phyloP scores from a whole-genome alignment of 2,329 filamentous ascomycete genomes.

The Aureobasidium uvarum region DNA sequence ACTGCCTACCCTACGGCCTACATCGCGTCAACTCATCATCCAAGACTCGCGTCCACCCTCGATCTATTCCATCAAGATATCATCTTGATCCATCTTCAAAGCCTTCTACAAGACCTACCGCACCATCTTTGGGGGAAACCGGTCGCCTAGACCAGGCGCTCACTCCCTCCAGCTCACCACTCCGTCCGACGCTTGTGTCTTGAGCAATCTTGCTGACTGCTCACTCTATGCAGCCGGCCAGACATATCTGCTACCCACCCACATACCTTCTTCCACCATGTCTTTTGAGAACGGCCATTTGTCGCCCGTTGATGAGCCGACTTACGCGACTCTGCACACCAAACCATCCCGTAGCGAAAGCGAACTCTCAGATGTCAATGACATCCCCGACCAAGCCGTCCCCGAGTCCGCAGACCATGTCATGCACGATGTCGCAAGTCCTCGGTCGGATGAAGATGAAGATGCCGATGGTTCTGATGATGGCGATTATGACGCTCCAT shows the following conservation, averaged over 20 bases:
- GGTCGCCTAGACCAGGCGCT: slow-evolving; percentile 44
- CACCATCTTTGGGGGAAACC: slow-evolving; percentile 40
- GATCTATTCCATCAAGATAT: slow-evolving; percentile 33
- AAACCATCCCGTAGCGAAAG: slow-evolving; percentile 63
- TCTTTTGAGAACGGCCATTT: slow-evolving; percentile 66
- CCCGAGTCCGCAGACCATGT: slow-evolving; percentile 41
- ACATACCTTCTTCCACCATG: slow-evolving; percentile 49
- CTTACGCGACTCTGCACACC: slow-evolving; percentile 44
- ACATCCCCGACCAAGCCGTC: slow-evolving; percentile 45
- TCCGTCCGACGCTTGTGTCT: slow-evolving; percentile 33
- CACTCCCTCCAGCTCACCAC: slow-evolving; percentile 36
- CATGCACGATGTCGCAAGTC: slow-evolving; percentile 47
- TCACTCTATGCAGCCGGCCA: slow-evolving; percentile 54
- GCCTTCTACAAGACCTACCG: slow-evolving; percentile 31
- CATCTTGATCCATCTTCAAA: slow-evolving; percentile 43
- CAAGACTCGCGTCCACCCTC: slow-evolving; percentile 24
- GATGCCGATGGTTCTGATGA: slow-evolving; percentile 55
- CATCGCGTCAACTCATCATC: slow-evolving; percentile 18
- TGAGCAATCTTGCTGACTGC: slow-evolving; percentile 45
- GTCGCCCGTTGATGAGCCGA: slow-evolving; percentile 54
- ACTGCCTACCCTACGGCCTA: neutral
- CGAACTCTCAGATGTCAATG: slow-evolving; percentile 71
- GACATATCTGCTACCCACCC: slow-evolving; percentile 61
- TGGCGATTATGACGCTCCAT: slow-evolving; percentile 72
- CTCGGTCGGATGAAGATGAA: slow-evolving; percentile 50